Evolutionary conservation across 192 early-diverging fungal genomes (phyloP).

Genomic region (Backusella tarrabulga): DNA sequence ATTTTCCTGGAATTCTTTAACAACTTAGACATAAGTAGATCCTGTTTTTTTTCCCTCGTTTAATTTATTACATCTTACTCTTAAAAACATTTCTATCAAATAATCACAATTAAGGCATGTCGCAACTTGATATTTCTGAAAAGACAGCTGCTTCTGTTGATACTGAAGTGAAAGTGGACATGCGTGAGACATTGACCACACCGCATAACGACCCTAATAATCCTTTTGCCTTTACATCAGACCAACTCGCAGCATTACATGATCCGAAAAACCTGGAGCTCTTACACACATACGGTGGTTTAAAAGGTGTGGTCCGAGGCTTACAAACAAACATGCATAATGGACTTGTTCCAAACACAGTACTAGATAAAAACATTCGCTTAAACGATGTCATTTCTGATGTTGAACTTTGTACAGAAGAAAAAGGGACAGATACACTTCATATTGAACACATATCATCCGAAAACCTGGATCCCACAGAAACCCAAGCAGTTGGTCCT

Average conservation of each 20-base stretch:
- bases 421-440: background rate
- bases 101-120: background rate
- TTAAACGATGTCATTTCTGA: conserved; percentile 15
- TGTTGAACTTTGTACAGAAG: background rate
- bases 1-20: background rate
- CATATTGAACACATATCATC: background rate
- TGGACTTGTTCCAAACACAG: conserved; percentile 46
- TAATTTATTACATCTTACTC: background rate
- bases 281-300: conserved; percentile 44
- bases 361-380: conserved; percentile 32
- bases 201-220: conserved; percentile 40
- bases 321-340: conserved; percentile 43
- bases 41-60: background rate
- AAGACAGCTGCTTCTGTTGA: background rate
- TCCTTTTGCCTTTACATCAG: conserved; percentile 54
- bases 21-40: background rate
- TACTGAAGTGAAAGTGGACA: conserved; percentile 15
- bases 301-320: conserved; percentile 48
- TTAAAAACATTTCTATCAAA: background rate
- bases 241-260: conserved; percentile 47
- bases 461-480: background rate
- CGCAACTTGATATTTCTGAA: conserved; percentile 4
- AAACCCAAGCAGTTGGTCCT: background rate
- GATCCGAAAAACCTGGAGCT: conserved; percentile 57
- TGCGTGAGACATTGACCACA: conserved; percentile 16